Percentiles rank a stretch among this genome's conserved stretches.
Evolutionary conservation across 108 stramenopile species (phyloP).

Genomic region (Skeletonema marinoi): DNA sequence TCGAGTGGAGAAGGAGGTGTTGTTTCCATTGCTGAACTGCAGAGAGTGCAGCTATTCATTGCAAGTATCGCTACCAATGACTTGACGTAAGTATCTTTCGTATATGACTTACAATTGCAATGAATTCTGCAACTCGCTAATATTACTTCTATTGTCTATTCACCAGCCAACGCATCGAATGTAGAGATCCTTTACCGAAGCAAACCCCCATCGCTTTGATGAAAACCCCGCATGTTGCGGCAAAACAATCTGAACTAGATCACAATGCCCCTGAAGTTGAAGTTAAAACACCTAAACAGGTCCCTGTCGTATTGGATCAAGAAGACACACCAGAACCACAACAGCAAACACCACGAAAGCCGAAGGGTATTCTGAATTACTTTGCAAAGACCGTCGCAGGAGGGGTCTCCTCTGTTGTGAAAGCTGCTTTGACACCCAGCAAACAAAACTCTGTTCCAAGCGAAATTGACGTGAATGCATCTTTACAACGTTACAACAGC

Average conservation of each 20-base stretch:
- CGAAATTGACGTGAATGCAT: neutral
- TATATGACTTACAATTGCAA: neutral
- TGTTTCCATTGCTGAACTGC: constrained; percentile 1
- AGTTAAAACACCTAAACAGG: neutral
- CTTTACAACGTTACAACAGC: neutral
- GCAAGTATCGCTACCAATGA: constrained; percentile 30
- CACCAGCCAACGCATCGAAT: neutral
- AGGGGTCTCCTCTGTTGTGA: neutral
- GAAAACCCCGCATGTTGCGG: neutral
- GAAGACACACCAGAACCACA: neutral
- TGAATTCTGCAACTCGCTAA: neutral
- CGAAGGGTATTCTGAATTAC: neutral
- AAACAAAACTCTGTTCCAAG: neutral
- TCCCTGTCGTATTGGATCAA: neutral
- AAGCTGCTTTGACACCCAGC: neutral
- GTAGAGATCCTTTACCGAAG: neutral
- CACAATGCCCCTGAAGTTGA: neutral
- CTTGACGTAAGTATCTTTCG: constrained; percentile 11
- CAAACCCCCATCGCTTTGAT: neutral
- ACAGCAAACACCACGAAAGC: neutral
- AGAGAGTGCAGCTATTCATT: constrained; percentile 25
- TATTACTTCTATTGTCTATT: neutral
- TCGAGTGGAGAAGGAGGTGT: neutral
- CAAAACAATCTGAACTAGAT: neutral
- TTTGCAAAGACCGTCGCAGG: neutral